These are phyloP conservation scores for Begonia peltatifolia DNA, from an alignment of 306 rosid genomes.

Conservation along the genomic window DNA sequence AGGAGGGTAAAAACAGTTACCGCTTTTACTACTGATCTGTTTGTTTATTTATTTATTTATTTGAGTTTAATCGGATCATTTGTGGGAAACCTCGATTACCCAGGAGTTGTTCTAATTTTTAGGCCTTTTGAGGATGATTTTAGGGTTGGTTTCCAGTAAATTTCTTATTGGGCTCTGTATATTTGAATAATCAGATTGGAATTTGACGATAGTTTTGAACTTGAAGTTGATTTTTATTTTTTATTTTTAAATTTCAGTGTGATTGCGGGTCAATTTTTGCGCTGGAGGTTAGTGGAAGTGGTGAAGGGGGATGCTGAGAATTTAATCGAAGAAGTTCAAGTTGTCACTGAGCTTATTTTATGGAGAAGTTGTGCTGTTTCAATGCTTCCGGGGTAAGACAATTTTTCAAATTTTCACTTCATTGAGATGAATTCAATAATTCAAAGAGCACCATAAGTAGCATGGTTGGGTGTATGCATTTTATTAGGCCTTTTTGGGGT, in stretches of 20 bases:
- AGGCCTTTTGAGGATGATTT: slow-evolving; percentile 13
- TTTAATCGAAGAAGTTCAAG: slow-evolving; percentile 18
- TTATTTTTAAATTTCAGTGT: slow-evolving; percentile 9
- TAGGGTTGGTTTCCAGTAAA: slow-evolving; percentile 17
- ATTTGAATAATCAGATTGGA: slow-evolving; percentile 12
- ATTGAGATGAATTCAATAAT: not conserved
- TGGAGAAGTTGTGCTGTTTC: slow-evolving; percentile 71
- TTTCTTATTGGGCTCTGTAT: slow-evolving; percentile 1
- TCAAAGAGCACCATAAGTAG: too few species aligned
- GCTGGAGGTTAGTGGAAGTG: slow-evolving; percentile 26
- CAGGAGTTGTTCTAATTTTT: slow-evolving; percentile 12
- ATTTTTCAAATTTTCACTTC: not conserved
- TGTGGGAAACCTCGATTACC: slow-evolving; percentile 24
- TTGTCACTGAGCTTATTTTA: slow-evolving; percentile 17
- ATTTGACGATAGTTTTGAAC: slow-evolving; percentile 1
- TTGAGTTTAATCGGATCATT: slow-evolving; percentile 5
- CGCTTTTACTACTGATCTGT: slow-evolving; percentile 4
- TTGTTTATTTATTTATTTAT: slow-evolving; percentile 14
- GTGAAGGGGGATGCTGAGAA: slow-evolving; percentile 32
- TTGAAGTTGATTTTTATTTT: slow-evolving; percentile 1
- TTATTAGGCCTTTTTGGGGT: not conserved
- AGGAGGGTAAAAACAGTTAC: slow-evolving; percentile 18
- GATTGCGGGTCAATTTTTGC: slow-evolving; percentile 28
- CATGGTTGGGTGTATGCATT: not conserved
- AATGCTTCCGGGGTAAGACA: slow-evolving; percentile 50